Evolutionary conservation across 2,329 filamentous ascomycete genomes (phyloP).

Genomic region (Ceratocystis huliohia): DNA sequence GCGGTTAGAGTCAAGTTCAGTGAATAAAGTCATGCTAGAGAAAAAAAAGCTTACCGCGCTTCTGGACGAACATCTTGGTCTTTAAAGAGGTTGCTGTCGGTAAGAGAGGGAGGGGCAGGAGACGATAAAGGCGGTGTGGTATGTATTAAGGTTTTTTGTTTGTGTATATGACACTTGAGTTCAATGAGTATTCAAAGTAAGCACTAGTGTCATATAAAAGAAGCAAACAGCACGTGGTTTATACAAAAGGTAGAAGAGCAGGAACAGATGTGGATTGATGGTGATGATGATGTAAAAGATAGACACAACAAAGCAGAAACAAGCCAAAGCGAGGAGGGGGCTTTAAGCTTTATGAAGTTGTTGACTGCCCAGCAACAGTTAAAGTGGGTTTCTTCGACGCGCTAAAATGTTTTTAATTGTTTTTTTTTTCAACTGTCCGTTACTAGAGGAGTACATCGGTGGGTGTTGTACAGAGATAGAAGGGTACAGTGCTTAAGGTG

Average conservation of each 20-base stretch:
- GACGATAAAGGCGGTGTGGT: background rate
- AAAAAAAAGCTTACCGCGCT: slow-evolving; percentile 41
- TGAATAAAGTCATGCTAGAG: background rate
- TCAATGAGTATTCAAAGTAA: too few species aligned
- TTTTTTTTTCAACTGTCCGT: background rate
- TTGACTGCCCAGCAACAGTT: background rate
- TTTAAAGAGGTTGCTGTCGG: slow-evolving; percentile 21
- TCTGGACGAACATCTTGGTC: slow-evolving; percentile 48
- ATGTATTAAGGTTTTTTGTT: too few species aligned
- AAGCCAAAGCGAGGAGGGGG: slow-evolving; percentile 3
- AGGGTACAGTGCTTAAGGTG: slow-evolving; percentile 2
- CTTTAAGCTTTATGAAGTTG: background rate
- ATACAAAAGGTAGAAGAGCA: too few species aligned
- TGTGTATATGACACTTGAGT: too few species aligned
- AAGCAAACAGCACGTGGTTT: too few species aligned
- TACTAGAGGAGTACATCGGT: background rate
- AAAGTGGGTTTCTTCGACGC: background rate
- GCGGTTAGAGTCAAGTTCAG: slow-evolving; percentile 9
- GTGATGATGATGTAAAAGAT: slow-evolving; percentile 17
- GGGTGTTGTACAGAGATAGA: background rate
- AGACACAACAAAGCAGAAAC: background rate
- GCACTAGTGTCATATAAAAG: too few species aligned
- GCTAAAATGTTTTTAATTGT: background rate
- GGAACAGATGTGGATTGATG: slow-evolving; percentile 19
- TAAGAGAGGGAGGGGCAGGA: slow-evolving; percentile 19